phyloP scores from a whole-genome alignment of 768 basidiomycete species.

The Leucocoprinus birnbaumii region DNA sequence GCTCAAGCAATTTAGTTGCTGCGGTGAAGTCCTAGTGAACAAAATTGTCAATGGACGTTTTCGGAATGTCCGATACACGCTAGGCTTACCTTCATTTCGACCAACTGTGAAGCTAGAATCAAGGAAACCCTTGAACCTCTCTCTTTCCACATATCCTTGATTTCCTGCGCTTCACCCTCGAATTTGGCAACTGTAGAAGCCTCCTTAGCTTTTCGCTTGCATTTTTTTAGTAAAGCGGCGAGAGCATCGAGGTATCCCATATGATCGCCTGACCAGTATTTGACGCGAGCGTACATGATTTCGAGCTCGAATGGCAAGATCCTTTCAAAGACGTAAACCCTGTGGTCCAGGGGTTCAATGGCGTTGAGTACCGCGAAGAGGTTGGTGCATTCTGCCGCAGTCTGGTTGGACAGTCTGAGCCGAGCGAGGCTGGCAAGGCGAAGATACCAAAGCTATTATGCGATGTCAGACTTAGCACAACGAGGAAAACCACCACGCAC shows the following conservation, averaged over 20 bases:
- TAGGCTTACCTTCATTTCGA: conserved; percentile 76
- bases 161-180: conserved; percentile 24
- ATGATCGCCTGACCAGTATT: conserved; percentile 81
- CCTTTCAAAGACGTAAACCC: conserved; percentile 56
- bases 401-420: conserved; percentile 82
- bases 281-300: conserved; percentile 70
- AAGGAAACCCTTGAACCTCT: conserved; percentile 71
- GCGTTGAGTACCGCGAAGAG: conserved; percentile 68
- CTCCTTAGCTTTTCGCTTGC: conserved; percentile 48
- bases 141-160: conserved; percentile 76
- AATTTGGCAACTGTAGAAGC: conserved; percentile 16
- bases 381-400: conserved; percentile 81
- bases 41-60: not conserved
- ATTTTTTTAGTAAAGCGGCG: conserved; percentile 55
- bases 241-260: conserved; percentile 80
- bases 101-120: conserved; percentile 77
- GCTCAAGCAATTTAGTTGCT: conserved; percentile 64
- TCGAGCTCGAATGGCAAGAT: conserved; percentile 60
- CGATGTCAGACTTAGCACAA: no score
- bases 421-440: conserved; percentile 77
- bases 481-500: no score
- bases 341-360: conserved; percentile 50
- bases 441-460: conserved; percentile 73
- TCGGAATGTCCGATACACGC: not conserved
- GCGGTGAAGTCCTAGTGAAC: conserved; percentile 60